phyloP scores from a whole-genome alignment of 495 filamentous ascomycete genomes.

The Hamigera avellanea region DNA sequence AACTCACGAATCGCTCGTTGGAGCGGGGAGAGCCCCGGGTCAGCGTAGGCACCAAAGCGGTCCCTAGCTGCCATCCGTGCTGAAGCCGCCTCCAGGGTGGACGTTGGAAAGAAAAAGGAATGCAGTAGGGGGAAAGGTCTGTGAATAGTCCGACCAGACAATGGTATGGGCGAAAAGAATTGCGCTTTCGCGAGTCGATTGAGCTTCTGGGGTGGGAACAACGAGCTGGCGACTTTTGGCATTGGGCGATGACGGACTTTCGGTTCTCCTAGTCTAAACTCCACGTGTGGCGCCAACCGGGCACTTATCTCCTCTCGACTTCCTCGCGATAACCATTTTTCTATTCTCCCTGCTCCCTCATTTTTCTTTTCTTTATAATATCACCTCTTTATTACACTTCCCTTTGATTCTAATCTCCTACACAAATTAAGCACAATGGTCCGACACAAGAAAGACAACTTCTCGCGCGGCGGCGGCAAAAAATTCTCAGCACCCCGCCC shows the following conservation, averaged over 20 bases:
- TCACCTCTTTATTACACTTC: no score
- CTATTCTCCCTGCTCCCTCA: no score
- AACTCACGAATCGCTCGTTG: conserved; percentile 79
- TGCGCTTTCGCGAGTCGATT: conserved; percentile 6
- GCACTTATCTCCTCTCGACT: no score
- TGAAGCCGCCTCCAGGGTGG: conserved; percentile 84
- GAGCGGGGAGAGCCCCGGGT: conserved; percentile 69
- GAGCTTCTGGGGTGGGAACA: no score
- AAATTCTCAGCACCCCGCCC: conserved; percentile 35
- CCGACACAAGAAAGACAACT: conserved; percentile 88
- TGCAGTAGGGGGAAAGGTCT: conserved; percentile 3
- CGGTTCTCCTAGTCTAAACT: no score
- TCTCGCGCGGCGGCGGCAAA: conserved; percentile 59
- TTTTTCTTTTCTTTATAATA: no score
- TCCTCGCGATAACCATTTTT: no score
- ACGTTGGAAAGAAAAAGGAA: conserved; percentile 13
- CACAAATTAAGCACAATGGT: no score
- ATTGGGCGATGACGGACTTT: not conserved
- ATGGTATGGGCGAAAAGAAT: conserved; percentile 1
- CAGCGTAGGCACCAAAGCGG: conserved; percentile 77
- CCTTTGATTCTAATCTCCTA: no score
- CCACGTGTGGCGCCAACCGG: no score
- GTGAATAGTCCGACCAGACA: no score
- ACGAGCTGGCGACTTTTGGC: conserved; percentile 9
- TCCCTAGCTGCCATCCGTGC: conserved; percentile 92